Percentiles rank a stretch among this genome's conserved stretches.
phyloP scores from a whole-genome alignment of 2,329 filamentous ascomycete species.

The Phoma sp. region DNA sequence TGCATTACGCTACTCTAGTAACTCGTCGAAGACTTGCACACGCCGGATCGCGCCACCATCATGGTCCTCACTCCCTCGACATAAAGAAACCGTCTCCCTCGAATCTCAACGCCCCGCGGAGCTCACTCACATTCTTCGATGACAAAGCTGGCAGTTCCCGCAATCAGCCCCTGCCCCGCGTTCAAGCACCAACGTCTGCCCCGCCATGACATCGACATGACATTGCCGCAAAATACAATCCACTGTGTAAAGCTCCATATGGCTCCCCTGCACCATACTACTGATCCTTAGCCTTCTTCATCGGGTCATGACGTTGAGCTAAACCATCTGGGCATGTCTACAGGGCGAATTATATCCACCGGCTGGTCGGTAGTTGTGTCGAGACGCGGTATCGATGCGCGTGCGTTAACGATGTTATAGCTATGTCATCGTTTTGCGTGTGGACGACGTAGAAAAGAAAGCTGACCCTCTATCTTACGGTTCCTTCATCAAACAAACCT shows the following conservation, averaged over 20 bases:
- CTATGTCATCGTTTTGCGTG: slow-evolving; percentile 33
- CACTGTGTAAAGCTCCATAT: slow-evolving; percentile 21
- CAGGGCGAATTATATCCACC: slow-evolving; percentile 28
- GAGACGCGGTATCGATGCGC: slow-evolving; percentile 15
- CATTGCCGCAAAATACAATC: slow-evolving; percentile 26
- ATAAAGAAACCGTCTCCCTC: slow-evolving; percentile 9
- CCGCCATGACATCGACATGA: slow-evolving; percentile 42
- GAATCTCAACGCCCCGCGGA: neutral
- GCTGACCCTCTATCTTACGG: neutral
- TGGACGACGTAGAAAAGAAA: slow-evolving; percentile 25
- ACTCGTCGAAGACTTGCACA: neutral
- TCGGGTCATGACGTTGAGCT: slow-evolving; percentile 41
- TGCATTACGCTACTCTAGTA: neutral
- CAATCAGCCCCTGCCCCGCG: slow-evolving; percentile 12
- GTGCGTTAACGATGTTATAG: slow-evolving; percentile 14
- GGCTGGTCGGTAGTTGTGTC: slow-evolving; percentile 31
- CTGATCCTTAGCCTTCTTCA: slow-evolving; percentile 30
- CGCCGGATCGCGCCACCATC: slow-evolving; percentile 23
- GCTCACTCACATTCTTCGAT: slow-evolving; percentile 5
- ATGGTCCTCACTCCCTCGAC: slow-evolving; percentile 28
- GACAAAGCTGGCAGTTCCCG: slow-evolving; percentile 16
- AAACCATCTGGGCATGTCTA: slow-evolving; percentile 34
- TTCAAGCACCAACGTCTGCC: slow-evolving; percentile 25
- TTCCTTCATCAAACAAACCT: neutral
- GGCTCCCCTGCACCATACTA: slow-evolving; percentile 16